Base-by-base conservation (phyloP, 2,329 filamentous ascomycete species). In the Trichophyton mentagrophytes region DNA sequence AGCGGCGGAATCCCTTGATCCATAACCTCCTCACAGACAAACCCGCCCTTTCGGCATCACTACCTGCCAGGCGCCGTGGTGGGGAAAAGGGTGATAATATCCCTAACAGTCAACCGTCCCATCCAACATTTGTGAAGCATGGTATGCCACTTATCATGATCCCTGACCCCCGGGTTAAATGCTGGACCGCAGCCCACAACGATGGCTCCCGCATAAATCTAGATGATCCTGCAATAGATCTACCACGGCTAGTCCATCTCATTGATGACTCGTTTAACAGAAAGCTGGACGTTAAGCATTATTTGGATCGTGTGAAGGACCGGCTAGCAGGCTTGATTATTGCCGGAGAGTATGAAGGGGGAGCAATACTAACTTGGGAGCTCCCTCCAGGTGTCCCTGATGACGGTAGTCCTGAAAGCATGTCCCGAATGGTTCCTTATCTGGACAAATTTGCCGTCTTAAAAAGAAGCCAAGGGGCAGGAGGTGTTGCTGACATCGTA, bases 401-500 rank as follows among this genome's bases (percentile, higher is more conserved):
- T 58, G 79, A 83, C 59, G 72, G 78, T 68, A 69, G 81, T 72
- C 62, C 81, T 61, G 74, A 78, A 17, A 79, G 80, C 57, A 69
- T 75, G 40, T 80, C 80, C 1, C 82, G 88, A 8, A 82, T 90
- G 66, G 88, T 99, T 0, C 93, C 93, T 0, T 99, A 99, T 71
- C 80, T 99, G 33, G 93, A 99, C 74, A 99, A 99, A 72, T 97
- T 99, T 70, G 93, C 93, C 0, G 93, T 99, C 0, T 79, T 96
- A 15, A 92, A 88, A 66, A 86, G 85, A 63, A 88, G 86, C 11
- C 93, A 99, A 72, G 93, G 93, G 0, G 89, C 88, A 0, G 90
- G 90, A 1, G 92, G 93, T 2, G 91, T 97, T 2, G 92, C 93
- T 1, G 93, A 99, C 70, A 87, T 97, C 44, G 88, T 99, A 6